phyloP scores from a whole-genome alignment of 352 stramenopile species.

The Phytophthora kernoviae region DNA sequence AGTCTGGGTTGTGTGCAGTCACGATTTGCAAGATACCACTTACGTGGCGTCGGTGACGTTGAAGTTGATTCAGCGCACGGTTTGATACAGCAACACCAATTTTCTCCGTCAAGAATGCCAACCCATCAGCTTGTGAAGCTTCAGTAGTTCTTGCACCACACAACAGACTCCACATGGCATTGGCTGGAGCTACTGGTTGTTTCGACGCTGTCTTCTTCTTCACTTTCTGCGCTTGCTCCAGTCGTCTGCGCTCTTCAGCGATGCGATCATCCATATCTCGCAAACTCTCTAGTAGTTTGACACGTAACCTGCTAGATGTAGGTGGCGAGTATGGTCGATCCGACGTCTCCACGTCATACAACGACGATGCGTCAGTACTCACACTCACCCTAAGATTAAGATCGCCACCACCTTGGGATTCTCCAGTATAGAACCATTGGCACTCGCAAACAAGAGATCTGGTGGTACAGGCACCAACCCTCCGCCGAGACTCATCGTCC shows the following conservation, averaged over 20 bases:
- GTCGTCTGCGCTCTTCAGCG: slow-evolving; percentile 44
- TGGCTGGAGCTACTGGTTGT: slow-evolving; percentile 28
- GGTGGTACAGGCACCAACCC: slow-evolving; percentile 50
- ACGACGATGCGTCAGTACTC: slow-evolving; percentile 29
- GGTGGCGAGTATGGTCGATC: slow-evolving; percentile 20
- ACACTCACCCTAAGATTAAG: slow-evolving; percentile 19
- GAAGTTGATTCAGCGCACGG: slow-evolving; percentile 78
- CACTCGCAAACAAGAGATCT: slow-evolving; percentile 20
- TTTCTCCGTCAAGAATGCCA: slow-evolving; percentile 60
- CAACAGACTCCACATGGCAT: slow-evolving; percentile 66
- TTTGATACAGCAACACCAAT: slow-evolving; percentile 64
- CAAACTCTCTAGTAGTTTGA: slow-evolving; percentile 65
- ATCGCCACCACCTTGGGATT: slow-evolving; percentile 45
- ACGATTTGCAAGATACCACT: slow-evolving; percentile 83
- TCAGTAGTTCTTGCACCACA: slow-evolving; percentile 49
- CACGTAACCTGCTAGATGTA: slow-evolving; percentile 57
- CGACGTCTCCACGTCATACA: slow-evolving; percentile 35
- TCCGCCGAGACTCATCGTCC: slow-evolving; percentile 29
- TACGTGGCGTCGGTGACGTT: slow-evolving; percentile 79
- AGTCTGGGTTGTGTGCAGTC: slow-evolving; percentile 75
- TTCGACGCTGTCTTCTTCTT: slow-evolving; percentile 34
- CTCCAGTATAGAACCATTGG: slow-evolving; percentile 24
- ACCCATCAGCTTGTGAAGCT: slow-evolving; percentile 50
- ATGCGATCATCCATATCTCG: slow-evolving; percentile 64
- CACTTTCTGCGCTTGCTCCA: slow-evolving; percentile 35